These are phyloP conservation scores for Leucocoprinus leucothites DNA, from an alignment of 768 basidiomycete species.

Conservation along the genomic window DNA sequence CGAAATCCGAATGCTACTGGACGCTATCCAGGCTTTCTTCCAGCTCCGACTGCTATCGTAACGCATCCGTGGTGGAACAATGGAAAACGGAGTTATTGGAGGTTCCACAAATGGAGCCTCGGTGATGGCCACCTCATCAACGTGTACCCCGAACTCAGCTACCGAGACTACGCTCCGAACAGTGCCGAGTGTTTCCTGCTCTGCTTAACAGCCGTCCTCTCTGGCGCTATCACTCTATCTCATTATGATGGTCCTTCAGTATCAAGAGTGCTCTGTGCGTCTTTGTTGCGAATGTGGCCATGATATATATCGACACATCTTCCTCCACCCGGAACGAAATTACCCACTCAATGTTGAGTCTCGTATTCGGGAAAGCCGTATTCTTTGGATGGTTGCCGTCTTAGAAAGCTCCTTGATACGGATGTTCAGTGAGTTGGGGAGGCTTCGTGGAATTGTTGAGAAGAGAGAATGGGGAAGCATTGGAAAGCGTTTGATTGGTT, in stretches of 20 bases:
- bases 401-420: slow-evolving; percentile 50
- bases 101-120: slow-evolving; percentile 58
- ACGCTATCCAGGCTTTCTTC: slow-evolving; percentile 38
- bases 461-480: slow-evolving; percentile 37
- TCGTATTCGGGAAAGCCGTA: slow-evolving; percentile 21
- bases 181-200: slow-evolving; percentile 42
- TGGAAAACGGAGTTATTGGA: slow-evolving; percentile 42
- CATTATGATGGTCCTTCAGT: slow-evolving; percentile 18
- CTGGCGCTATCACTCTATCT: slow-evolving; percentile 16
- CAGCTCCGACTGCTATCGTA: slow-evolving; percentile 47
- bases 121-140: slow-evolving; percentile 52
- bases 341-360: slow-evolving; percentile 27
- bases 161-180: slow-evolving; percentile 44
- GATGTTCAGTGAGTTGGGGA: slow-evolving; percentile 48
- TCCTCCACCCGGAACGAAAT: slow-evolving; percentile 31
- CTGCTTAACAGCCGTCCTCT: slow-evolving; percentile 15
- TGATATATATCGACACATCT: slow-evolving; percentile 48
- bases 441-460: slow-evolving; percentile 40
- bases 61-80: slow-evolving; percentile 58
- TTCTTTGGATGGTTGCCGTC: slow-evolving; percentile 39
- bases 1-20: slow-evolving; percentile 27
- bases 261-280: slow-evolving; percentile 21
- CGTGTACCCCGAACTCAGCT: slow-evolving; percentile 44
- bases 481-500: slow-evolving; percentile 58
- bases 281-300: slow-evolving; percentile 41